Evolutionary conservation across 371 early-diverging fungal genomes (phyloP), one percentile per base, ranked within the genome.

Genomic region (Lichtheimia ornata): DNA sequence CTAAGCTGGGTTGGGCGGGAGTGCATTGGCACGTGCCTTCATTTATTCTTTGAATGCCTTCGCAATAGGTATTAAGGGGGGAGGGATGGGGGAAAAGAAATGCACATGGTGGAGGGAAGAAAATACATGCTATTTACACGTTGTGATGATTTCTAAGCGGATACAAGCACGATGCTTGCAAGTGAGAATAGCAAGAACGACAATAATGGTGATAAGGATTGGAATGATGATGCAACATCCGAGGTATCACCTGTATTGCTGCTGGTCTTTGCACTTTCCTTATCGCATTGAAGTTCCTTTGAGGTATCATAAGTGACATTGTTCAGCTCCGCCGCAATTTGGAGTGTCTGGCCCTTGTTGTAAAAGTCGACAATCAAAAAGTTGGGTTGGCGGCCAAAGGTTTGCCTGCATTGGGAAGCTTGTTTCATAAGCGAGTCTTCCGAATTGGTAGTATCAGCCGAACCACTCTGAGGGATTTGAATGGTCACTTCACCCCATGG

Each of bases 331-430:
- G 90, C 91, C 5, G 86, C 81, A 58, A 76, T 72, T 50, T 77
- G 55, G 55, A 87, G 62, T 6, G 85, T 50, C 5, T 69, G 67
- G 9, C 91, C 92, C 18, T 77, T 56, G 35, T 92, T 87, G 64
- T 87, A 92, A 69, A 86, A 92, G 72, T 92, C 93, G 5, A 92
- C 85, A 0, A 87, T 79, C 25, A 92, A 71, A 71, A 86, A 92
- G 69, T 83, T 91, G 49, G 91, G 88, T 59, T 77, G 74, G 42
- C 74, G 69, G 15, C 72, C 77, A 64, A 86, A 87, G 3, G 76
- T 76, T 1, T 64, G 22, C 17, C 56, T 63, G 50, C 86, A 86
- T 9, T 56, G 63, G 45, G 79, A 62, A 51, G 81, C 80, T 53
- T 86, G 82, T 14, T 55, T 54, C 53, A 70, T 30, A 11, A 86